These are phyloP conservation scores for Galerina sulciceps DNA, from an alignment of 768 basidiomycete species.

Conservation along the genomic window DNA sequence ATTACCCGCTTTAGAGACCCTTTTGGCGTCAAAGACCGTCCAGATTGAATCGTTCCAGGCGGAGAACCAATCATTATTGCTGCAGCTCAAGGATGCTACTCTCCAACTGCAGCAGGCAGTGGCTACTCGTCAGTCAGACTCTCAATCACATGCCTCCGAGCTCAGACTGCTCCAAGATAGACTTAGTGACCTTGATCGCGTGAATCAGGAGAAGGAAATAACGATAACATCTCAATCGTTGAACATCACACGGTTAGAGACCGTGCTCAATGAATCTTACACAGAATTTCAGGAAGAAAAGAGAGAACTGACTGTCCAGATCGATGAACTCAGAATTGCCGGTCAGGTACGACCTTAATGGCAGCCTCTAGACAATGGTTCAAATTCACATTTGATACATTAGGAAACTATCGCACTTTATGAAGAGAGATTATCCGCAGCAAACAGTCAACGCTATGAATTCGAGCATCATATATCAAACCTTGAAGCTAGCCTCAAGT, in stretches of 20 bases:
- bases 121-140: conserved; percentile 11
- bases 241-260: conserved; percentile 61
- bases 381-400: background rate
- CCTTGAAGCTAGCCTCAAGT: conserved; percentile 50
- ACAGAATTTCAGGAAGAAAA: conserved; percentile 55
- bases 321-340: conserved; percentile 85
- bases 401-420: conserved; percentile 96
- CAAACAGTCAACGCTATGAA: conserved; percentile 77
- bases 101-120: conserved; percentile 10
- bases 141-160: conserved; percentile 41
- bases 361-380: background rate
- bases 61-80: conserved; percentile 17
- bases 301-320: conserved; percentile 67
- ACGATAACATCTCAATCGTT: conserved; percentile 59
- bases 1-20: conserved; percentile 12
- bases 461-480: conserved; percentile 66
- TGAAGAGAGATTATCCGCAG: conserved; percentile 80
- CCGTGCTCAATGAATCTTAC: conserved; percentile 30
- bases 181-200: conserved; percentile 53
- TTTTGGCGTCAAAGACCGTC: conserved; percentile 6
- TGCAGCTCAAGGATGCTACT: conserved; percentile 14
- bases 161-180: conserved; percentile 55
- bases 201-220: conserved; percentile 52
- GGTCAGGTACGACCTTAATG: conserved; percentile 67
- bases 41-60: conserved; percentile 14